phyloP scores from a whole-genome alignment of 495 filamentous ascomycete species.

The Hypoxylon fragiforme region DNA sequence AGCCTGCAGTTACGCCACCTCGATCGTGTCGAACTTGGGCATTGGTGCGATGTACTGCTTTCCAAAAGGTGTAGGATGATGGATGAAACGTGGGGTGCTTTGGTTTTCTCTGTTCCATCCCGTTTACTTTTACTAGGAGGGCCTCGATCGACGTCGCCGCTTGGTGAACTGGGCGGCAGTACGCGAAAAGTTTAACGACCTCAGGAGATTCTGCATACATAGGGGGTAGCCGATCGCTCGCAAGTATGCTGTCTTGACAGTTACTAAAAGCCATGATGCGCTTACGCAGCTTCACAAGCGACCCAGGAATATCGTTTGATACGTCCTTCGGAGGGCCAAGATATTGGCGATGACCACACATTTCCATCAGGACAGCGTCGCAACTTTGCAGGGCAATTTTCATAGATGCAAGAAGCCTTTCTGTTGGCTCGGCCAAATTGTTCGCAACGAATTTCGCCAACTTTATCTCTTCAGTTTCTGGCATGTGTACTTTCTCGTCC shows the following conservation, averaged over 20 bases:
- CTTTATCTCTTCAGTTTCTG: slow-evolving; percentile 23
- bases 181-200: slow-evolving; percentile 58
- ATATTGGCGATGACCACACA: slow-evolving; percentile 50
- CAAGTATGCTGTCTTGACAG: slow-evolving; percentile 37
- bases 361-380: slow-evolving; percentile 53
- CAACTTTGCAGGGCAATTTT: slow-evolving; percentile 43
- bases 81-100: slow-evolving; percentile 45
- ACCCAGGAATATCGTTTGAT: slow-evolving; percentile 39
- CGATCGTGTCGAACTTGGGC: slow-evolving; percentile 61
- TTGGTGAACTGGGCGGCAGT: slow-evolving; percentile 59
- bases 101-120: slow-evolving; percentile 45
- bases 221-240: slow-evolving; percentile 37
- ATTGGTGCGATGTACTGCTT: slow-evolving; percentile 56
- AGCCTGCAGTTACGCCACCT: slow-evolving; percentile 55
- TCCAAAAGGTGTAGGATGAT: slow-evolving; percentile 56
- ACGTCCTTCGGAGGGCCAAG: slow-evolving; percentile 42
- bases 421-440: slow-evolving; percentile 50
- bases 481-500: slow-evolving; percentile 18
- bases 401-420: slow-evolving; percentile 51
- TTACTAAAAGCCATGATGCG: slow-evolving; percentile 41
- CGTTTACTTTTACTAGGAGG: slow-evolving; percentile 48
- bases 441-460: slow-evolving; percentile 42
- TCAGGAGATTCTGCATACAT: slow-evolving; percentile 44
- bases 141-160: slow-evolving; percentile 50
- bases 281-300: slow-evolving; percentile 40